Evolutionary conservation across 169 alveolate species (phyloP).

Genomic region (Eimeria praecox): DNA sequence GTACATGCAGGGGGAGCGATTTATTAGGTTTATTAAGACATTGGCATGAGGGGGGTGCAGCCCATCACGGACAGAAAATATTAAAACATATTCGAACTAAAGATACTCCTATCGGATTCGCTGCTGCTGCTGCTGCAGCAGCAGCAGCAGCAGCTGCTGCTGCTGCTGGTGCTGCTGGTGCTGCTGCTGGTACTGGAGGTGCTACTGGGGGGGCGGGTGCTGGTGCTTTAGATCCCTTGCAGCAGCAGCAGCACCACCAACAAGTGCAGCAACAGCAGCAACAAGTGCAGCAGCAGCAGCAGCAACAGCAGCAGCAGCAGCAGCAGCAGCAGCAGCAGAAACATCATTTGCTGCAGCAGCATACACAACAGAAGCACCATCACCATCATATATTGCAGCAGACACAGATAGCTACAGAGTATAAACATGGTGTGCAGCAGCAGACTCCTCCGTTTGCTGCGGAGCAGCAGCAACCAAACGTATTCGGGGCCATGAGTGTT

Average conservation of each 20-base stretch:
- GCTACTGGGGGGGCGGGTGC: too few relatives aligned
- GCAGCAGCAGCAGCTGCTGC: neutral
- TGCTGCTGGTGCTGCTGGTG: too few relatives aligned
- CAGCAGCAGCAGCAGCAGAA: neutral
- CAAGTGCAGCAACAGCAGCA: neutral
- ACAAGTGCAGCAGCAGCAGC: conserved; percentile 34
- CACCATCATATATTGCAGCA: neutral
- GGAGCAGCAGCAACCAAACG: too few relatives aligned
- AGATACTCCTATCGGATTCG: neutral
- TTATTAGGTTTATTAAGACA: conserved; percentile 25
- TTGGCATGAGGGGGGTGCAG: conserved; percentile 60
- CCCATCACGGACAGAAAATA: conserved; percentile 36
- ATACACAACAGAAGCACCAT: too few relatives aligned
- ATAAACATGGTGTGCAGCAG: neutral
- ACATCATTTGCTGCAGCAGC: neutral
- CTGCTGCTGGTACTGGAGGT: too few relatives aligned
- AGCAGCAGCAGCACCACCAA: too few relatives aligned
- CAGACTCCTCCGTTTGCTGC: neutral
- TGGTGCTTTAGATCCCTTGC: too few relatives aligned
- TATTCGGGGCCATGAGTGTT: too few relatives aligned
- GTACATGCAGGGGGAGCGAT: conserved; percentile 53
- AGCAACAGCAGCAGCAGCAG: neutral
- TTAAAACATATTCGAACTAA: neutral
- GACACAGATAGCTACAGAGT: too few relatives aligned
- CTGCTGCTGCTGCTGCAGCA: neutral